Evolutionary conservation across 257 asterid species (phyloP).

Genomic region (Cordia subcordata): DNA sequence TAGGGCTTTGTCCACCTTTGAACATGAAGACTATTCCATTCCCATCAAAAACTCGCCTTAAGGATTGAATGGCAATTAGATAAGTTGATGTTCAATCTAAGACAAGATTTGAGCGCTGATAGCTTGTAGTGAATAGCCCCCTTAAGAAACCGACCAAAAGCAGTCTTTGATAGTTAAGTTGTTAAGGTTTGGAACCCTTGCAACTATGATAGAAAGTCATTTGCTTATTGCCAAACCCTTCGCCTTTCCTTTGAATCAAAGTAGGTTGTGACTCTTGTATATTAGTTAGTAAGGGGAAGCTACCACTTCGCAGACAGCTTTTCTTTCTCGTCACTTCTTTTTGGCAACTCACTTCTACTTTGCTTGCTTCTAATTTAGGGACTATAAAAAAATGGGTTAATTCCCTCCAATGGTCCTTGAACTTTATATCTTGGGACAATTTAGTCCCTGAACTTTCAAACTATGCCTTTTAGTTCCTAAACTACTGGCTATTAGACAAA

Average conservation of each 20-base stretch:
- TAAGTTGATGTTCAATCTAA: constrained; percentile 8
- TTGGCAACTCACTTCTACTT: too few species aligned
- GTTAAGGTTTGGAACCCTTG: constrained; percentile 9
- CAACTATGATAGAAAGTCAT: background rate
- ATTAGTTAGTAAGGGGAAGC: background rate
- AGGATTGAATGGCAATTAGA: constrained; percentile 4
- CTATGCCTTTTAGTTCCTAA: too few species aligned
- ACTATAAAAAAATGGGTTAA: too few species aligned
- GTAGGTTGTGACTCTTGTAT: background rate
- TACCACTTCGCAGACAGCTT: too few species aligned
- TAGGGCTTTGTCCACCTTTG: too few species aligned
- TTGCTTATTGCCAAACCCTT: constrained; percentile 1
- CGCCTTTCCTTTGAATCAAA: background rate
- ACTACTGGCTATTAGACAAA: too few species aligned
- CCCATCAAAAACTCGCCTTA: constrained; percentile 2
- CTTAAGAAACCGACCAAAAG: constrained; percentile 9
- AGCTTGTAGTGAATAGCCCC: constrained; percentile 9
- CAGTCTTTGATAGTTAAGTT: constrained; percentile 12
- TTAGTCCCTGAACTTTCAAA: too few species aligned
- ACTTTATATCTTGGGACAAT: too few species aligned
- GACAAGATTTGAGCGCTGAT: constrained; percentile 2
- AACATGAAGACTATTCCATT: background rate
- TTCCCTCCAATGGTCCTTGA: too few species aligned
- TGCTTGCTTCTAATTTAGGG: too few species aligned
- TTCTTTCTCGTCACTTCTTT: too few species aligned